Evolutionary conservation across 1,139 yeast species (phyloP).

Genomic region (Candida pseudoviswanathii): DNA sequence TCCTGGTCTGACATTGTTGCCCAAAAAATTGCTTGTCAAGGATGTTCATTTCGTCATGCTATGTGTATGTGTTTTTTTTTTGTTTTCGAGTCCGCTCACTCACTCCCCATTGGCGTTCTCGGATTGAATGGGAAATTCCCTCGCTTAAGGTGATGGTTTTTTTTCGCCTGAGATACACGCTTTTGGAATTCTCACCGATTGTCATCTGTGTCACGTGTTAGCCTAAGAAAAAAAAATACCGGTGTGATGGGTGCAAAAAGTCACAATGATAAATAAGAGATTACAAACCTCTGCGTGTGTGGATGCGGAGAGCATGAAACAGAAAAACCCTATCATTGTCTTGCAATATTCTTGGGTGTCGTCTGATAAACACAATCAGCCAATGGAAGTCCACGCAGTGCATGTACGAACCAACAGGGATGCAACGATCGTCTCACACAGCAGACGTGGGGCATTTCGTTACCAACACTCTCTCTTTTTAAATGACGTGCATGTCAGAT

Average conservation of each 20-base stretch:
- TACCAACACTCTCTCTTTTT: no score
- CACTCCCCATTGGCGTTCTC: not conserved
- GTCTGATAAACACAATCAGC: no score
- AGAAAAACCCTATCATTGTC: no score
- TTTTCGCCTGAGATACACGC: not conserved
- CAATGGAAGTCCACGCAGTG: not conserved
- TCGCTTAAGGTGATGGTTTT: not conserved
- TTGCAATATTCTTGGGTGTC: no score
- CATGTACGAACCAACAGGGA: not conserved
- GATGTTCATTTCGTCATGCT: not conserved
- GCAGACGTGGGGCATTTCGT: no score
- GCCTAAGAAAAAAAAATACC: not conserved
- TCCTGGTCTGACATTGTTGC: conserved; percentile 1
- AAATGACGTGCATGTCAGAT: no score
- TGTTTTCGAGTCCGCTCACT: not conserved
- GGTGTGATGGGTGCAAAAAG: not conserved
- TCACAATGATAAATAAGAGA: not conserved
- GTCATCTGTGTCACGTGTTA: not conserved
- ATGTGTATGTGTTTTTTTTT: not conserved
- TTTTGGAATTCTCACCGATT: not conserved
- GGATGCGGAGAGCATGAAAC: not conserved
- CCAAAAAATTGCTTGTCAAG: not conserved
- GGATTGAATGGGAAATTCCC: not conserved
- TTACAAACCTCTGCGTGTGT: no score
- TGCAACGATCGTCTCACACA: no score